Evolutionary conservation across 108 stramenopile genomes (phyloP).

Genomic region (Craspedostauros australis): DNA sequence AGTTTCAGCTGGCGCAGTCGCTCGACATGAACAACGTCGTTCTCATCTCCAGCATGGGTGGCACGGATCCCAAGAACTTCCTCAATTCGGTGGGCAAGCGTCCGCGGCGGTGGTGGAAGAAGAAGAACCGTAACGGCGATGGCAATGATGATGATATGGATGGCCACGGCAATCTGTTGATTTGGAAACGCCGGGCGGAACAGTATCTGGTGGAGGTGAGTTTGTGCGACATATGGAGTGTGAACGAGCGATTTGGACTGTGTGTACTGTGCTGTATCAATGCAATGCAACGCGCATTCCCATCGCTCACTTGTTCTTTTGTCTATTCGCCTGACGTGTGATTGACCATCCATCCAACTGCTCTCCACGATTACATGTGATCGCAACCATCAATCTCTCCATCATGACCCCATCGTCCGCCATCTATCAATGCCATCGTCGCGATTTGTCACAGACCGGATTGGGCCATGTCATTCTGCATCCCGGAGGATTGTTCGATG

Average conservation of each 20-base stretch:
- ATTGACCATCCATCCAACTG: not conserved
- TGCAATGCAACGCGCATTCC: not conserved
- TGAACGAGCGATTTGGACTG: not conserved
- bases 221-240: not conserved
- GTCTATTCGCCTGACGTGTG: not conserved
- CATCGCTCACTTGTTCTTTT: not conserved
- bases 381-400: not conserved
- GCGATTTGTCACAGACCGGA: constrained; percentile 36
- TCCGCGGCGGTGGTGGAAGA: too few species aligned
- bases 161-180: constrained; percentile 77
- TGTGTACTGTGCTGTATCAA: not conserved
- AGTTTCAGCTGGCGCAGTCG: constrained; percentile 77
- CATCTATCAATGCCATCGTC: too few species aligned
- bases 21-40: constrained; percentile 78
- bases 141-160: too few species aligned
- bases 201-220: constrained; percentile 54
- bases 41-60: constrained; percentile 74
- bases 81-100: constrained; percentile 82
- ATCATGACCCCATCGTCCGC: too few species aligned
- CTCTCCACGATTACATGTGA: not conserved
- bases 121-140: constrained; percentile 26
- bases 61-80: constrained; percentile 85
- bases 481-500: constrained; percentile 83
- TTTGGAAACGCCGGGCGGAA: constrained; percentile 91
- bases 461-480: constrained; percentile 84